Conservation (phyloP, 2,329 filamentous ascomycete genomes). For the Calonectria honghensis region DNA sequence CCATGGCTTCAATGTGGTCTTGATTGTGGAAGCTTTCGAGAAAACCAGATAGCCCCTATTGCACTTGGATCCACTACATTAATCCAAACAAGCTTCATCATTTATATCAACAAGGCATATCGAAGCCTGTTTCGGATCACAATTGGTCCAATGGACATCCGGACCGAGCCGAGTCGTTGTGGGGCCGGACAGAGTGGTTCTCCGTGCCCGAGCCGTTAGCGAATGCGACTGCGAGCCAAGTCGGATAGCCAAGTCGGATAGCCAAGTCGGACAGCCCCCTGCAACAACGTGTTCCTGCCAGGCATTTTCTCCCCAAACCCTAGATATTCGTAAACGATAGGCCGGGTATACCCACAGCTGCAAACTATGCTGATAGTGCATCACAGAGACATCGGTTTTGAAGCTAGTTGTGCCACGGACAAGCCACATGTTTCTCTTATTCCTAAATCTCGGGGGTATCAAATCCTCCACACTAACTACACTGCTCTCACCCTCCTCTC, state of each 20-base stretch:
- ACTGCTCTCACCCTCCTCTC: conserved; percentile 1
- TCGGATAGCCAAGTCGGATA: not conserved
- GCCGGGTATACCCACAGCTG: not conserved
- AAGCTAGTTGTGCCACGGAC: not conserved
- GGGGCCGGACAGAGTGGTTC: conserved; percentile 4
- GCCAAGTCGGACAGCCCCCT: too few species aligned
- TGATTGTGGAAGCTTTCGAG: not conserved
- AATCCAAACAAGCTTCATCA: not conserved
- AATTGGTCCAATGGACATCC: not conserved
- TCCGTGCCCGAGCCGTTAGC: not conserved
- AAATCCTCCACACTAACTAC: conserved; percentile 29
- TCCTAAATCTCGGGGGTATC: conserved; percentile 36
- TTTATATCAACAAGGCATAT: not conserved
- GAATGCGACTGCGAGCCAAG: not conserved
- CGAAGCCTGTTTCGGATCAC: not conserved
- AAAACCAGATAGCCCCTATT: not conserved
- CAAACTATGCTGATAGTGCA: not conserved
- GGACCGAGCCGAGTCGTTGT: conserved; percentile 16
- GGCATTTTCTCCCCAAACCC: not conserved
- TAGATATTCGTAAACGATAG: not conserved
- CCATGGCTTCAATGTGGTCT: not conserved
- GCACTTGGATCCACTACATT: not conserved
- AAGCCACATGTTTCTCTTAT: conserved; percentile 9
- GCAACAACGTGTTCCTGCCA: not conserved
- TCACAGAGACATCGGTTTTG: not conserved